Base-by-base conservation (phyloP, 345 rosid genomes). In the Brassica nigra region DNA sequence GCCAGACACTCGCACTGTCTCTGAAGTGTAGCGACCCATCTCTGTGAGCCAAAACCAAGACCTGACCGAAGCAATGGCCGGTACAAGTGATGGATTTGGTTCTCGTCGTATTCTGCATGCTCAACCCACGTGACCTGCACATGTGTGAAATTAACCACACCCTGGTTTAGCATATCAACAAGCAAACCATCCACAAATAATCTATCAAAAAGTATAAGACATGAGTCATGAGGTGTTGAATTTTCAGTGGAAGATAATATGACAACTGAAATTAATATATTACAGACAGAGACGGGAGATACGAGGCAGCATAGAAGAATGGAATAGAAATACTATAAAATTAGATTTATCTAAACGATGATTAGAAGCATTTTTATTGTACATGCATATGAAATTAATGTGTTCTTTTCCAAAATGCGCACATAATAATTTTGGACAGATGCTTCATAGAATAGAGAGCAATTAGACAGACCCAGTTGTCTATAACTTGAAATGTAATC, bases 21-120 rank as follows among this genome's bases (percentile, higher is more conserved):
- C 66, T 88, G 92, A 30, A 91, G 90, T 30, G 93, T 85, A 49
- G 96, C 86, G 2, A 89, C 62, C 96, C 92, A 89, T 14, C 90
- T 76, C 10, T 83, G 90, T 0, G 93, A 87, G 2, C 96, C 96
- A 36, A 89, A 91, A 16, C 90, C 92, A 80, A 87, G 81, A 37
- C 93, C 91, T 36, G 88, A 87, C 37, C 84, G 70, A 16, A 89
- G 62, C 75, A 91, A 37, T 2, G 90, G 90, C 34, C 86, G 84
- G 80, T 84, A 91, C 6, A 91, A 83, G 29, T 84, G 88, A 68
- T 91, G 92, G 66, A 87, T 57, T 52, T 59, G 86, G 66, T 69
- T 86, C 62, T 89, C 96, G 9, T 89, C 93, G 63, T 86, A 90
- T 58, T 89, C 90, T 62, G 82, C 79, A 78, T 85, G 88, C 71